Evolutionary conservation across 768 basidiomycete genomes (phyloP), one percentile per base, ranked within the genome.

Genomic region (Naganishia kalamii): DNA sequence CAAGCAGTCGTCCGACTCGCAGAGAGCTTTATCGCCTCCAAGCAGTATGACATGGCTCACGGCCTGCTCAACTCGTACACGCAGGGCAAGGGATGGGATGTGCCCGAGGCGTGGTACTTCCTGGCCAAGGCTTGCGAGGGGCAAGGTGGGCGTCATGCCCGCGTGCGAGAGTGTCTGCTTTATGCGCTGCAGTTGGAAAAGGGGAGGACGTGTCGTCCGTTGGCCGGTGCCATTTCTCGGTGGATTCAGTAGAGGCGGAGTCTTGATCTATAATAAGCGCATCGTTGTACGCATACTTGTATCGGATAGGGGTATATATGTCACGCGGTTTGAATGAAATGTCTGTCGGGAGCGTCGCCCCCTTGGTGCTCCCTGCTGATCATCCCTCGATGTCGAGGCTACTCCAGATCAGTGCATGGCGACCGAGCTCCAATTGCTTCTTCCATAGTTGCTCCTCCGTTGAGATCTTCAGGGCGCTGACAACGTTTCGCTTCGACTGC

Each of bases 91-190:
- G 94, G 88, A 12, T 97, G 92, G 92, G 88, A 96, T 75, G 84
- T 88, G 1, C 85, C 92, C 0, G 94, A 98, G 75, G 93, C 89
- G 27, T 99, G 94, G 94, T 94, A 88, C 77, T 89, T 86, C 75
- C 82, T 98, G 15, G 89, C 87, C 6, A 90, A 87, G 71, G 87
- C 87, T 25, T 88, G 88, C 72, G 85, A 87, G 51, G 73, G 86
- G 69, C 90, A 89, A 71, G 87, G 84, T 1, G 83, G 87, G 57
- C 84, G 83, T 25, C 60, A 52, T 67, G 86, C 85, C 57, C 81
- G 84, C 54, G 88, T 89, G 71, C 81, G 84, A 62, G 89, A 92
- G 75, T 88, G 88, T 71, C 79, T 93, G 65, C 81, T 79, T 48
- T 84, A 81, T 69, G 91, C 92, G 19, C 75, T 94, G 57, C 69